Conservation (phyloP, 306 rosid genomes). For the Quercus variabilis region DNA sequence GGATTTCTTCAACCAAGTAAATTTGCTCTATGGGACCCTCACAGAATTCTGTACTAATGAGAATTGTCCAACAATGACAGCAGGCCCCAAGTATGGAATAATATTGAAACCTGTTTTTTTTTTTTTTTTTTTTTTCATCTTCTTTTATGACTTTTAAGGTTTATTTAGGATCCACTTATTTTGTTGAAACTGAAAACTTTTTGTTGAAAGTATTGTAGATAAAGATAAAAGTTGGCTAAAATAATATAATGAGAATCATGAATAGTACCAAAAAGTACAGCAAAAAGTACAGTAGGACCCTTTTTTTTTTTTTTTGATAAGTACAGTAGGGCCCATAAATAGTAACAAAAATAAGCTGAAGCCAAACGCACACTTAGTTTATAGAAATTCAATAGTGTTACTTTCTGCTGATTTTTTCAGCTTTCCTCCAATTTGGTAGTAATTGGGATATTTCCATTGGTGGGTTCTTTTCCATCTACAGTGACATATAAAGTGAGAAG, state of each 20-base stretch:
- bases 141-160: neutral
- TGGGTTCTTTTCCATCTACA: neutral
- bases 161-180: too few relatives aligned
- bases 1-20: constrained; percentile 91
- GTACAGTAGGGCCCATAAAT: too few relatives aligned
- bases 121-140: constrained; percentile 12
- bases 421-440: constrained; percentile 14
- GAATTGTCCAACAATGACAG: constrained; percentile 81
- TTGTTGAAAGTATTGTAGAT: too few relatives aligned
- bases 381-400: constrained; percentile 1
- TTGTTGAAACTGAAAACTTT: too few relatives aligned
- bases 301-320: too few relatives aligned
- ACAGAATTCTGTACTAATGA: constrained; percentile 80
- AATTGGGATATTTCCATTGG: neutral
- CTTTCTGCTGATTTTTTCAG: constrained; percentile 8
- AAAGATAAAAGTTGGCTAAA: too few relatives aligned
- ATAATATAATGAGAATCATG: too few relatives aligned
- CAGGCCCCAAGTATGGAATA: constrained; percentile 67
- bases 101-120: too few relatives aligned
- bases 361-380: neutral
- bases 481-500: neutral
- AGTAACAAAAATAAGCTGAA: too few relatives aligned
- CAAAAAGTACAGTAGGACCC: too few relatives aligned
- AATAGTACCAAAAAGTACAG: too few relatives aligned
- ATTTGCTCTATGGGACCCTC: constrained; percentile 73